Conservation (phyloP, 1,284 basidiomycete species). For the Tylopilus orsonianus region DNA sequence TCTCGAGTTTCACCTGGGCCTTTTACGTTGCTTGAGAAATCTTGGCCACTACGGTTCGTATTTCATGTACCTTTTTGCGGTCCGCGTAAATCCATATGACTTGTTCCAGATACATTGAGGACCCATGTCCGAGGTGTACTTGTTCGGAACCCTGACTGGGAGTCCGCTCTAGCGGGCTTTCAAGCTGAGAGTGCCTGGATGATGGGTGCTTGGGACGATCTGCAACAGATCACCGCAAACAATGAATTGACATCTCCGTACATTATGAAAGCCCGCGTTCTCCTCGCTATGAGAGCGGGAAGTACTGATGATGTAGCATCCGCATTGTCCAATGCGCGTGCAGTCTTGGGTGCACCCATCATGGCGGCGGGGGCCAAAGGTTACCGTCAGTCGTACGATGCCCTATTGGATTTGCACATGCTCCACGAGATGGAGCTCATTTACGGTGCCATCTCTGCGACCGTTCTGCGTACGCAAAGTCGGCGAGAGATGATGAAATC, state of each 20-base stretch:
- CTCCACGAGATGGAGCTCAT: constrained; percentile 88
- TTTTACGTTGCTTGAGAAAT: constrained; percentile 90
- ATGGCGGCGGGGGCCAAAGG: constrained; percentile 76
- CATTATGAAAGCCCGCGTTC: constrained; percentile 77
- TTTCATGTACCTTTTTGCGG: background rate
- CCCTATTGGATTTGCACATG: constrained; percentile 84
- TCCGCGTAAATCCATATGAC: background rate
- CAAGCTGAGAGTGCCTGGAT: constrained; percentile 96
- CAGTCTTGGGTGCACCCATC: constrained; percentile 78
- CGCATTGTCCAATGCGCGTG: constrained; percentile 69
- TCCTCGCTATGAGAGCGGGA: constrained; percentile 76
- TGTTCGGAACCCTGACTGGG: constrained; percentile 85
- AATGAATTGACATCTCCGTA: constrained; percentile 56
- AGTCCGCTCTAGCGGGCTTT: constrained; percentile 75
- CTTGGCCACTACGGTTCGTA: constrained; percentile 93
- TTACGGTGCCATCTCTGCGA: constrained; percentile 44
- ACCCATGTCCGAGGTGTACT: constrained; percentile 95
- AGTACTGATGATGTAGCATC: constrained; percentile 46
- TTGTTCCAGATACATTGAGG: constrained; percentile 78
- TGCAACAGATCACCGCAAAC: constrained; percentile 59
- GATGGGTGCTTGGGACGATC: constrained; percentile 89
- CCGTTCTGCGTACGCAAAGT: constrained; percentile 40
- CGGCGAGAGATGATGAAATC: constrained; percentile 30
- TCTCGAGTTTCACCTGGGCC: constrained; percentile 84
- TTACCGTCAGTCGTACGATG: constrained; percentile 87